phyloP scores from a whole-genome alignment of 2,329 filamentous ascomycete genomes.

The Phialophora verrucosa region DNA sequence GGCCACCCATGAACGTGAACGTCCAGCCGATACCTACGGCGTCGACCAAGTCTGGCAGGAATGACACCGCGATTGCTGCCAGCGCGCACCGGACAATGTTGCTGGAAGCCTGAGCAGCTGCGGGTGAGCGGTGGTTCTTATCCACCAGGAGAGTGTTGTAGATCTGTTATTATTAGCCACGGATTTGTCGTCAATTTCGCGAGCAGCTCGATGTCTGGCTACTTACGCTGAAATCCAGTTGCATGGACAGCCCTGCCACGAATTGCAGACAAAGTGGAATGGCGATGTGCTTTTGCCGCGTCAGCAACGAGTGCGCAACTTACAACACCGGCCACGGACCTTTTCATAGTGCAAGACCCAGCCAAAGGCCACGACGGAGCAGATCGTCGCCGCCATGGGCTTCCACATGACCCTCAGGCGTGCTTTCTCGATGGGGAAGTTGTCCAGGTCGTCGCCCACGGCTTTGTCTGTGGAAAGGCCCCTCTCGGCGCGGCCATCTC shows the following conservation, averaged over 20 bases:
- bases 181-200: neutral
- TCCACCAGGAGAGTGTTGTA: conserved; percentile 26
- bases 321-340: too few species aligned
- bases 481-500: conserved; percentile 35
- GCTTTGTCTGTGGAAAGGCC: conserved; percentile 34
- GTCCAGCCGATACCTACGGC: conserved; percentile 39
- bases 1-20: neutral
- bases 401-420: conserved; percentile 42
- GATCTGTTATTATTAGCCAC: neutral
- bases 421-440: conserved; percentile 50
- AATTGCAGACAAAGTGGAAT: conserved; percentile 42
- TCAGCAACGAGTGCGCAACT: conserved; percentile 51
- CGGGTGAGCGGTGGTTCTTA: conserved; percentile 35
- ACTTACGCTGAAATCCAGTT: too few species aligned
- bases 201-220: neutral
- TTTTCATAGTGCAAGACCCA: too few species aligned
- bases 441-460: conserved; percentile 48
- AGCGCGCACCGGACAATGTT: conserved; percentile 44
- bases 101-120: conserved; percentile 44
- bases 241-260: conserved; percentile 17
- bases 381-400: conserved; percentile 35
- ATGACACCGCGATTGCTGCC: conserved; percentile 37
- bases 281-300: conserved; percentile 44
- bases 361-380: too few species aligned
- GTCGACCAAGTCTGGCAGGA: conserved; percentile 37